A percentile compares a stretch with the other conserved stretches of the same genome.
Evolutionary conservation across 2,329 filamentous ascomycete genomes (phyloP).

Genomic region (Fusarium drepaniforme): DNA sequence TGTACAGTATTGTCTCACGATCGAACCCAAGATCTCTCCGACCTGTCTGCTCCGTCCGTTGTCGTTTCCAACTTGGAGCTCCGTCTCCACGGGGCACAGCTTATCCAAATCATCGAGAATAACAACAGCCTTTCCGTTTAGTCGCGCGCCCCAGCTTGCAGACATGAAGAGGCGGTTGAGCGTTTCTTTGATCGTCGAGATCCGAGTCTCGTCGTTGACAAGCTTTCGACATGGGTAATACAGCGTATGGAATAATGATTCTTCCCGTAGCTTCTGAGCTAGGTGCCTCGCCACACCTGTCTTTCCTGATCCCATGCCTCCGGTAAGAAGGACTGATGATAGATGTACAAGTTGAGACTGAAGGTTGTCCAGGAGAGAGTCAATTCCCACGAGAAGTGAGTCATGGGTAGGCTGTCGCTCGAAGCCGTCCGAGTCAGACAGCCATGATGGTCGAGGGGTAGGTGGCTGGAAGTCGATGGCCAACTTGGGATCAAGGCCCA

Average conservation of each 20-base stretch:
- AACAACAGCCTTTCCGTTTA: slow-evolving; percentile 86
- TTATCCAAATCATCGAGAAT: slow-evolving; percentile 94
- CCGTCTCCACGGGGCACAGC: slow-evolving; percentile 92
- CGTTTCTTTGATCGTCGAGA: slow-evolving; percentile 92
- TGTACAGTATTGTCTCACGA: slow-evolving; percentile 87
- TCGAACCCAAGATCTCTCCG: slow-evolving; percentile 87
- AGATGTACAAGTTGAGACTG: slow-evolving; percentile 83
- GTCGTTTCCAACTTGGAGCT: slow-evolving; percentile 92
- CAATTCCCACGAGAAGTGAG: slow-evolving; percentile 84
- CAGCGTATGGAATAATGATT: slow-evolving; percentile 82
- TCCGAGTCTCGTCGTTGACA: slow-evolving; percentile 89
- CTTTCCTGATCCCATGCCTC: slow-evolving; percentile 91
- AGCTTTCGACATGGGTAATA: slow-evolving; percentile 91
- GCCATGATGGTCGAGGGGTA: slow-evolving; percentile 73
- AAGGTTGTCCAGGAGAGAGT: slow-evolving; percentile 78
- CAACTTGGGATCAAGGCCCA: slow-evolving; percentile 81
- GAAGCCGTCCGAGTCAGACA: slow-evolving; percentile 57
- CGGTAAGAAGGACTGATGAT: slow-evolving; percentile 91
- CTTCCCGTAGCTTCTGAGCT: slow-evolving; percentile 77
- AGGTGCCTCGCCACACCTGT: slow-evolving; percentile 83
- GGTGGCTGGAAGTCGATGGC: slow-evolving; percentile 82
- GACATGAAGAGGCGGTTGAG: slow-evolving; percentile 86
- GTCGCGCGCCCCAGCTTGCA: slow-evolving; percentile 90
- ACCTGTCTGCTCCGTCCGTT: slow-evolving; percentile 93
- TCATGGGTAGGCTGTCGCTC: slow-evolving; percentile 69